Percentiles rank a stretch among this genome's conserved stretches.
Evolutionary conservation across 176 grass and related monocot species (phyloP).

Genomic region (Aegilops umbellulata): DNA sequence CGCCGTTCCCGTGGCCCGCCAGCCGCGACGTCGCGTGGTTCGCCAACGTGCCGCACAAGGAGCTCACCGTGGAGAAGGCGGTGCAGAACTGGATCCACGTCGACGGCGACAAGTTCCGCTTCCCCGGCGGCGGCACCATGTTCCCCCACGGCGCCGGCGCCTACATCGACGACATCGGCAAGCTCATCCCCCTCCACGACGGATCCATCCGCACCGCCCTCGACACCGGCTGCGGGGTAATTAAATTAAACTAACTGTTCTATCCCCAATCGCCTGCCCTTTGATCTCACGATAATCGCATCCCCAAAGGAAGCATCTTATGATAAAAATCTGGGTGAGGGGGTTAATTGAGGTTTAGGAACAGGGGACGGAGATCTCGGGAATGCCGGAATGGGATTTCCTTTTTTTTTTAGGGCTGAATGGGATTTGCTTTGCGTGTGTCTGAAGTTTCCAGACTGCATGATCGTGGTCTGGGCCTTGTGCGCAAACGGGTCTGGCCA

Average conservation of each 20-base stretch:
- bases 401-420: slow-evolving; percentile 19
- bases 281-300: neutral
- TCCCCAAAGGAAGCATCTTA: neutral
- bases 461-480: neutral
- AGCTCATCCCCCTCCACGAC: slow-evolving; percentile 67
- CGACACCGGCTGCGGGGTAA: slow-evolving; percentile 95
- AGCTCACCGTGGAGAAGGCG: slow-evolving; percentile 92
- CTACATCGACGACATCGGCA: slow-evolving; percentile 84
- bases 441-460: slow-evolving; percentile 17
- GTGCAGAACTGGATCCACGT: slow-evolving; percentile 97
- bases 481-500: neutral
- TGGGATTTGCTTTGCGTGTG: slow-evolving; percentile 31
- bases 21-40: slow-evolving; percentile 85
- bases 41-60: slow-evolving; percentile 93
- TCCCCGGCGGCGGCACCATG: slow-evolving; percentile 95
- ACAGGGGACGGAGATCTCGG: slow-evolving; percentile 35
- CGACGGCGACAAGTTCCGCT: slow-evolving; percentile 78
- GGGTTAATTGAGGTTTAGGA: slow-evolving; percentile 31
- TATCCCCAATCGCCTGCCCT: neutral
- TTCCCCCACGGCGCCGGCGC: slow-evolving; percentile 79
- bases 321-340: neutral
- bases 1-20: slow-evolving; percentile 73
- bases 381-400: slow-evolving; percentile 9
- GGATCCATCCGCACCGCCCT: slow-evolving; percentile 88
- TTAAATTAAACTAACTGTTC: neutral